A percentile compares a stretch with the other conserved stretches of the same genome.
These are phyloP conservation scores for Akanthomyces lecanii DNA, from an alignment of 2,329 filamentous ascomycete species.

Conservation along the genomic window DNA sequence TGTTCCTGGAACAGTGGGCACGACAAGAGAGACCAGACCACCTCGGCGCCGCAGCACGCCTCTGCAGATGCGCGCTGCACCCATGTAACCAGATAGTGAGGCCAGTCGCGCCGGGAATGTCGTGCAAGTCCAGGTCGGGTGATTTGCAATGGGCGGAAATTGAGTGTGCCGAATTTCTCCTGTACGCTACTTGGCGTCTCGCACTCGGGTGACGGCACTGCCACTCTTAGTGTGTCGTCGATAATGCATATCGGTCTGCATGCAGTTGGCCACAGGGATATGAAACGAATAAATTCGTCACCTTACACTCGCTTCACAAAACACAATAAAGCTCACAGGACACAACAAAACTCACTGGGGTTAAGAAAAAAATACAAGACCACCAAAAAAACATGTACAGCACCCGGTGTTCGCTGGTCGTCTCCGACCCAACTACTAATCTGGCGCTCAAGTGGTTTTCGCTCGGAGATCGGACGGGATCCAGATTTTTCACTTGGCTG, in stretches of 20 bases:
- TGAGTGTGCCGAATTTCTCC: background rate
- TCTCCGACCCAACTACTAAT: background rate
- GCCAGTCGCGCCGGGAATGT: conserved; percentile 9
- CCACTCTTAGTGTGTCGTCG: background rate
- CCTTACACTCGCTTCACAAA: background rate
- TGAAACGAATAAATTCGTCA: background rate
- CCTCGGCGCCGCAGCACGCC: conserved; percentile 8
- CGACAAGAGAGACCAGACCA: background rate
- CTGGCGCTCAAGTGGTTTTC: conserved; percentile 16
- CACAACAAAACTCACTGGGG: background rate
- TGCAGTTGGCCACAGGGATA: background rate
- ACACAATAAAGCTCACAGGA: background rate
- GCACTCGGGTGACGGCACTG: background rate
- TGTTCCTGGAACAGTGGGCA: background rate
- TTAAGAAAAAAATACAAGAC: background rate
- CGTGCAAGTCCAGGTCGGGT: conserved; percentile 6
- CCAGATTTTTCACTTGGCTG: conserved; percentile 13
- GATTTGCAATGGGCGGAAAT: background rate
- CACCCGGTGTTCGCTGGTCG: conserved; percentile 17
- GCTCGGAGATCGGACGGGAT: conserved; percentile 15
- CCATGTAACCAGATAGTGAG: conserved; percentile 9
- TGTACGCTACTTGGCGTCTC: background rate
- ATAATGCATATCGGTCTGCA: background rate
- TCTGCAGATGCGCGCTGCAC: background rate
- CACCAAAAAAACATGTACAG: conserved; percentile 8